These are phyloP conservation scores for Neurospora cerealis DNA, from an alignment of 495 filamentous ascomycete species.

Conservation along the genomic window DNA sequence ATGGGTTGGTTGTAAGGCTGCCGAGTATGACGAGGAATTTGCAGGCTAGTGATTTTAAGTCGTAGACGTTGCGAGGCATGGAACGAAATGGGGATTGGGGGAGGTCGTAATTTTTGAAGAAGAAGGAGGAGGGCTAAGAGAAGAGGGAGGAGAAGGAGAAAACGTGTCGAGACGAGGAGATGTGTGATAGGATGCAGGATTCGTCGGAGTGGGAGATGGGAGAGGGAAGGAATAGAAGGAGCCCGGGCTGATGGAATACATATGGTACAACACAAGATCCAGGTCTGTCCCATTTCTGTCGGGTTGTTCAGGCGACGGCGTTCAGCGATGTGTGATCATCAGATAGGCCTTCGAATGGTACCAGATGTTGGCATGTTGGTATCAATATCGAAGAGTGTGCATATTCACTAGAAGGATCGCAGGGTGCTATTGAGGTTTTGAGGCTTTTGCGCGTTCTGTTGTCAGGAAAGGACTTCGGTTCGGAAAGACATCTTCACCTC, in stretches of 20 bases:
- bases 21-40: constrained; percentile 93
- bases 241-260: too few species aligned
- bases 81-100: too few species aligned
- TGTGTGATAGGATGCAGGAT: too few species aligned
- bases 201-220: too few species aligned
- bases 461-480: background rate
- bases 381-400: background rate
- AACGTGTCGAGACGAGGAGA: too few species aligned
- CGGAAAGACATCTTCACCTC: background rate
- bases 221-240: too few species aligned
- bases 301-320: background rate
- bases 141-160: too few species aligned
- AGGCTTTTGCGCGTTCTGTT: background rate
- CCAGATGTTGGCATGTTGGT: background rate
- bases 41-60: constrained; percentile 84
- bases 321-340: background rate
- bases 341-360: too few species aligned
- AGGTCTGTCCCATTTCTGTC: background rate
- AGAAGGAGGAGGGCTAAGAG: too few species aligned
- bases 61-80: background rate
- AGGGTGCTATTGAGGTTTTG: background rate
- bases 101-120: too few species aligned
- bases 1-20: constrained; percentile 74
- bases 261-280: too few species aligned
- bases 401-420: background rate